Conservation (phyloP, 768 basidiomycete genomes). For the Amanita jacksonii region DNA sequence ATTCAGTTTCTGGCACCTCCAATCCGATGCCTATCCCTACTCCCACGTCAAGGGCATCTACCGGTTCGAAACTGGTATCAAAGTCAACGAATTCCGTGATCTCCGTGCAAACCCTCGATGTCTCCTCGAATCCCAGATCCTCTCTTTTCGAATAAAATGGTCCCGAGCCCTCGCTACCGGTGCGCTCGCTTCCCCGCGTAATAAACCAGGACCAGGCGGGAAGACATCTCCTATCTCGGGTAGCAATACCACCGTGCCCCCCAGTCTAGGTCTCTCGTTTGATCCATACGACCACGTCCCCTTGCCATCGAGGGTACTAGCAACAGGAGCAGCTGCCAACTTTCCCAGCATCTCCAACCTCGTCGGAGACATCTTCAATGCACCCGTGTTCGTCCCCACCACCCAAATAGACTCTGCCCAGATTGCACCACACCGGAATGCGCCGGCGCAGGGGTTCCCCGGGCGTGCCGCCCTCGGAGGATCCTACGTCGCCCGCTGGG, state of each 20-base stretch:
- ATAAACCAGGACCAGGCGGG: slow-evolving; percentile 19
- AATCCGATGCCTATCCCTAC: slow-evolving; percentile 66
- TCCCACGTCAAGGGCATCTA: slow-evolving; percentile 79
- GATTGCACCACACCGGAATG: slow-evolving; percentile 60
- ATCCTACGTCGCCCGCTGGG: slow-evolving; percentile 79
- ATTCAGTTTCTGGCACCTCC: slow-evolving; percentile 83
- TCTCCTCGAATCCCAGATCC: slow-evolving; percentile 71
- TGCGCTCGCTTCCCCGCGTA: slow-evolving; percentile 42
- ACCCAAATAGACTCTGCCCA: slow-evolving; percentile 76
- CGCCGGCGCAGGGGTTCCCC: slow-evolving; percentile 61
- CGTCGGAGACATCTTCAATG: slow-evolving; percentile 76
- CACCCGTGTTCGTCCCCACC: slow-evolving; percentile 64
- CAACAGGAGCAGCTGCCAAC: slow-evolving; percentile 74
- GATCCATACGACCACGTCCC: slow-evolving; percentile 68
- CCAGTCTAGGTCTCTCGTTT: slow-evolving; percentile 57
- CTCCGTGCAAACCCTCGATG: slow-evolving; percentile 84
- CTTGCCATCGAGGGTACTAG: slow-evolving; percentile 56
- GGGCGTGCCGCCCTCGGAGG: slow-evolving; percentile 63
- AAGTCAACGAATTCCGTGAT: slow-evolving; percentile 83
- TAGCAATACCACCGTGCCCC: slow-evolving; percentile 17
- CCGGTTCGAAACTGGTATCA: slow-evolving; percentile 82
- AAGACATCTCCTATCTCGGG: too few species aligned
- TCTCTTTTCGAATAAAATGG: slow-evolving; percentile 79
- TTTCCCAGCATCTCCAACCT: slow-evolving; percentile 77
- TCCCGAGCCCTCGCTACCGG: slow-evolving; percentile 63